These are phyloP conservation scores for Ampelomyces quisqualis DNA, from an alignment of 2,329 filamentous ascomycete species.

Conservation along the genomic window DNA sequence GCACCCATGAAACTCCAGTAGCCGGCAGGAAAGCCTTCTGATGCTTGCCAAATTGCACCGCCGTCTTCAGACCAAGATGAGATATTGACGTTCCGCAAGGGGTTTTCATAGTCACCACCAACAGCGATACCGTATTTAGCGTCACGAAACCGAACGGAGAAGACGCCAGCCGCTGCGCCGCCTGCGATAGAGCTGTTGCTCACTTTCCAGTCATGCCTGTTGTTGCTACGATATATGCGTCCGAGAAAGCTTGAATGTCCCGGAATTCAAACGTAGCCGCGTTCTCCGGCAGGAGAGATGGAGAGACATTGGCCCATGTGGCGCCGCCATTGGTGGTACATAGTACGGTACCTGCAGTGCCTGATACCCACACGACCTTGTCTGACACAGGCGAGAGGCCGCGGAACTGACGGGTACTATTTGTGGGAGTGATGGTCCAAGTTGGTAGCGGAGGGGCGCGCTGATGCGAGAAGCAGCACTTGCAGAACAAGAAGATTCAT, in stretches of 20 bases:
- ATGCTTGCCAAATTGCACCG: slow-evolving; percentile 22
- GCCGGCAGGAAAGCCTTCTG: slow-evolving; percentile 25
- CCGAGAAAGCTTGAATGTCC: slow-evolving; percentile 35
- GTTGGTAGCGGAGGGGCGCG: too few species aligned
- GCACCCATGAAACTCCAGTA: slow-evolving; percentile 32
- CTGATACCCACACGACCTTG: slow-evolving; percentile 25
- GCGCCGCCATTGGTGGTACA: slow-evolving; percentile 24
- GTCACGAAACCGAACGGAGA: slow-evolving; percentile 32
- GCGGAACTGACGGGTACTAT: slow-evolving; percentile 30
- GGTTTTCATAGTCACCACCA: slow-evolving; percentile 30
- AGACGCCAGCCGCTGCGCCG: slow-evolving; percentile 31
- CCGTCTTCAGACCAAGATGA: slow-evolving; percentile 32
- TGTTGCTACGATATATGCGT: slow-evolving; percentile 22
- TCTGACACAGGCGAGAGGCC: slow-evolving; percentile 27
- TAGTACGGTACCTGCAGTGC: slow-evolving; percentile 30
- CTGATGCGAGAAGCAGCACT: too few species aligned
- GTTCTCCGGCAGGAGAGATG: slow-evolving; percentile 21
- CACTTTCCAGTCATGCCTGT: slow-evolving; percentile 22
- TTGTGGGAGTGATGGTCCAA: slow-evolving; percentile 29
- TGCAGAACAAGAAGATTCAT: too few species aligned
- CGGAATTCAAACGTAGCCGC: slow-evolving; percentile 27
- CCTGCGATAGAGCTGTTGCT: slow-evolving; percentile 23
- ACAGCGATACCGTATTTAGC: slow-evolving; percentile 26
- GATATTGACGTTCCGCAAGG: slow-evolving; percentile 17
- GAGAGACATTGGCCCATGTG: slow-evolving; percentile 31